A percentile compares a stretch with the other conserved stretches of the same genome.
phyloP scores from a whole-genome alignment of 1,284 basidiomycete genomes.

The Butyriboletus appendiculatus region DNA sequence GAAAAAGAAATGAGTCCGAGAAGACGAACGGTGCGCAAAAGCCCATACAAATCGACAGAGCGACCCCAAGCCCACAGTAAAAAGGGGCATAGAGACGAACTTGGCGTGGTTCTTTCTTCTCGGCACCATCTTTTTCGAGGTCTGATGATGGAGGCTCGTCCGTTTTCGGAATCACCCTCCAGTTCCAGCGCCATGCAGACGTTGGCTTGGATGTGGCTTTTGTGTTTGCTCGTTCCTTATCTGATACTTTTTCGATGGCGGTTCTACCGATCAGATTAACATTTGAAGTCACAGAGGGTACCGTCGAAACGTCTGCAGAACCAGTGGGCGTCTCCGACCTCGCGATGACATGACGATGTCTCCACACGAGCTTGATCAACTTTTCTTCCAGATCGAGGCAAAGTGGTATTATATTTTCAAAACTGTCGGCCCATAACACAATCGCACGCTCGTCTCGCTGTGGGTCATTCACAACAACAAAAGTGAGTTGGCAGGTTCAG shows the following conservation, averaged over 20 bases:
- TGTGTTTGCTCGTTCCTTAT: conserved; percentile 31
- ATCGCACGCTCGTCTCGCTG: conserved; percentile 74
- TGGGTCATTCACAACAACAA: neutral
- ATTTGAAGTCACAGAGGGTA: conserved; percentile 46
- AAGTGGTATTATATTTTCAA: conserved; percentile 71
- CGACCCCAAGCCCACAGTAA: conserved; percentile 74
- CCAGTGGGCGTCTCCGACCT: conserved; percentile 1
- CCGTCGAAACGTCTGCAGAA: conserved; percentile 19
- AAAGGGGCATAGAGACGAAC: conserved; percentile 77
- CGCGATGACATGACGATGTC: conserved; percentile 28
- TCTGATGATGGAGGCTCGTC: conserved; percentile 20
- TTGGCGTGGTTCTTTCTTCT: conserved; percentile 48
- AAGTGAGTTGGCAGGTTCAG: neutral
- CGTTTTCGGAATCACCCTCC: conserved; percentile 33
- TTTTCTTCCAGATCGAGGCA: conserved; percentile 76
- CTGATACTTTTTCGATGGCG: conserved; percentile 15
- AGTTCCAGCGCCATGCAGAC: conserved; percentile 30
- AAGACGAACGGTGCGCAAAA: conserved; percentile 35
- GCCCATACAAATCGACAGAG: conserved; percentile 53
- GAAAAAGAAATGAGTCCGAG: neutral
- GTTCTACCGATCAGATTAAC: conserved; percentile 50
- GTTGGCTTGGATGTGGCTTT: conserved; percentile 16
- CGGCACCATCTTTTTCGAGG: conserved; percentile 49
- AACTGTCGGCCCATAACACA: conserved; percentile 75
- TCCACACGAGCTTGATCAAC: conserved; percentile 80